These are phyloP conservation scores for Chaetomium strumarium DNA, from an alignment of 2,329 filamentous ascomycete genomes.

Conservation along the genomic window DNA sequence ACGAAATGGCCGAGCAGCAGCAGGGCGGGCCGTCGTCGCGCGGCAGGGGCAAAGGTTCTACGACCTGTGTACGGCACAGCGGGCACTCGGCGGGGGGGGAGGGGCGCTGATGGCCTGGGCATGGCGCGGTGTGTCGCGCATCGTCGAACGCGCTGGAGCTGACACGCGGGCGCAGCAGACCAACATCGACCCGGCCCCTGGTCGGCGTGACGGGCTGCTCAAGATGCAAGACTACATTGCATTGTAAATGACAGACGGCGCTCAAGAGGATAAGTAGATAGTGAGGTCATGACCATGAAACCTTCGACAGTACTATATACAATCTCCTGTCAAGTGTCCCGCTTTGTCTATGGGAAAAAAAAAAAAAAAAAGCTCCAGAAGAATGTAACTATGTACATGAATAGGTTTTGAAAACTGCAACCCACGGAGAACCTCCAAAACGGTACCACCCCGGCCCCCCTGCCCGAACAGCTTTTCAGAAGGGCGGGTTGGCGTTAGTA, in stretches of 20 bases:
- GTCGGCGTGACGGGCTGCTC: constrained; percentile 45
- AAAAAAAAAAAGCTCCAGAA: no score
- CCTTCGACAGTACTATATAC: no score
- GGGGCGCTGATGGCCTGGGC: constrained; percentile 46
- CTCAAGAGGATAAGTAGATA: no score
- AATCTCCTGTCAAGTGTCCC: no score
- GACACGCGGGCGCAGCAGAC: constrained; percentile 30
- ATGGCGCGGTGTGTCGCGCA: constrained; percentile 43
- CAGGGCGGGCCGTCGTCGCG: constrained; percentile 41
- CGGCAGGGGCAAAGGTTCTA: constrained; percentile 45
- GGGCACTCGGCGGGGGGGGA: constrained; percentile 39
- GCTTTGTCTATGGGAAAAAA: no score
- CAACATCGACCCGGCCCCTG: constrained; percentile 32
- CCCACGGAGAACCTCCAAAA: no score
- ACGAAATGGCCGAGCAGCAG: constrained; percentile 47
- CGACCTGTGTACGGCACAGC: constrained; percentile 43
- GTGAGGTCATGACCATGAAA: no score
- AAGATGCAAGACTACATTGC: no score
- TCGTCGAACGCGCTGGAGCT: constrained; percentile 44
- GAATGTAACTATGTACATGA: no score
- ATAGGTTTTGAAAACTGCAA: no score
- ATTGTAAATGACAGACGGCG: no score
- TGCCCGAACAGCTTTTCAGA: constrained; percentile 1
- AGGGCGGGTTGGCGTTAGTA: constrained; percentile 33
- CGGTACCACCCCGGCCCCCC: no score